Base-by-base conservation (phyloP, 163 green algal genomes). In the Scenedesmus sp. region DNA sequence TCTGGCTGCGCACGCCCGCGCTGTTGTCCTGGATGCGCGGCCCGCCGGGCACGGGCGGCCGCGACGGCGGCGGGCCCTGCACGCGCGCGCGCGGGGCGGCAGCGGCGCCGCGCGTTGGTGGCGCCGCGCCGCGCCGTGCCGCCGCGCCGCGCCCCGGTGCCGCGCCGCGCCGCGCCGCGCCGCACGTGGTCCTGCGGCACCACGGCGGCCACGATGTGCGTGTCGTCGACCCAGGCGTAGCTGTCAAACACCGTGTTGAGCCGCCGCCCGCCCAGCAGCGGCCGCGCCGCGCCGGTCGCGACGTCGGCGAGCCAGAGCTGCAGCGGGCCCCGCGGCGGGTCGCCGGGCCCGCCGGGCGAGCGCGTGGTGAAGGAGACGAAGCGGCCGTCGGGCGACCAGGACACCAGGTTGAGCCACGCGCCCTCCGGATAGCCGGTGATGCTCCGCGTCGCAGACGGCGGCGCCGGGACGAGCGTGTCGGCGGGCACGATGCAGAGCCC, bases 191-290 rank as follows among this genome's bases (percentile, higher is more conserved):
- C 73, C 7, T 80, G 54, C 0, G 95, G 96, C 9, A 98, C 70
- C 5, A 93, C 29, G 1, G 70, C 36, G 1, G 87, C 93, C 11
- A 98, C 83, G 9, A 99, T 81, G 9, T 99, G 87, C 1, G 86
- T 95, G 73, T 94, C 87, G 74, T 98, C 92, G 50, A 98, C 63
- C 14, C 95, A 99, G 18, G 70, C 74, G 84, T 98, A 99, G 77
- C 86, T 94, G 83, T 95, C 88, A 84, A 97, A 98, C 17, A 97
- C 90, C 9, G 85, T 93, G 86, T 97, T 98, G 14, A 98, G 83
- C 47, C 78, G 63, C 3, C 77, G 80, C 6, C 18, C 36, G 31
- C 57, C 75, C 44, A 97, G 67, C 22, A 97, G 72, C n/a, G 83
- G 71, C 9, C 87, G 81, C 0, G 93, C 91, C 72, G 87, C 33